Percentiles rank a stretch among this genome's conserved stretches.
phyloP scores from a whole-genome alignment of 805 yeast species.

The Lipomyces yamadae region DNA sequence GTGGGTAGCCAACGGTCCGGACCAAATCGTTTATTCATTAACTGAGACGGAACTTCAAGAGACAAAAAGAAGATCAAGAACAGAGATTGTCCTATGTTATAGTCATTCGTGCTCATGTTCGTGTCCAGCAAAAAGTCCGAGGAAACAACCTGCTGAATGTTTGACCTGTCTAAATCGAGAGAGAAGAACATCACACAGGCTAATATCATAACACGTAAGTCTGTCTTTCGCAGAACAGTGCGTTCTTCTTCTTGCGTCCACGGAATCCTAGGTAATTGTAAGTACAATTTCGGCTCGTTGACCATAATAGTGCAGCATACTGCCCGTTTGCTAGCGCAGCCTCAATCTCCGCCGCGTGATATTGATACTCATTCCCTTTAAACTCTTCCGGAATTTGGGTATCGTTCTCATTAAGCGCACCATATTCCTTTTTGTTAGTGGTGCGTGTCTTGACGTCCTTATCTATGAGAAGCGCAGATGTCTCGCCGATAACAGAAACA shows the following conservation, averaged over 20 bases:
- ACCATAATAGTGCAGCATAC: constrained; percentile 16
- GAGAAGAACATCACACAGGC: constrained; percentile 63
- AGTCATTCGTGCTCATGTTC: constrained; percentile 57
- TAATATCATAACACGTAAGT: constrained; percentile 57
- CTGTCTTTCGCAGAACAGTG: constrained; percentile 55
- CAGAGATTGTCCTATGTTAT: constrained; percentile 62
- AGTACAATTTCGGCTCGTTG: background rate
- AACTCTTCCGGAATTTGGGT: background rate
- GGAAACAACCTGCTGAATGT: constrained; percentile 58
- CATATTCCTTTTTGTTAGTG: constrained; percentile 2
- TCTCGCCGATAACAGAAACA: constrained; percentile 17
- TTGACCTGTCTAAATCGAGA: constrained; percentile 61
- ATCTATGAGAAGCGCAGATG: constrained; percentile 9
- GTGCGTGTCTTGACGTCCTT: constrained; percentile 11
- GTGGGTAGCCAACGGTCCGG: constrained; percentile 64
- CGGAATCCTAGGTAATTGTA: constrained; percentile 15
- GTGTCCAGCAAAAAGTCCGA: constrained; percentile 60
- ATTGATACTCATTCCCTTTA: constrained; percentile 25
- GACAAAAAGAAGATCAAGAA: constrained; percentile 52
- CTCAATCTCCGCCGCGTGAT: constrained; percentile 27
- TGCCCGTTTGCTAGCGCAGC: constrained; percentile 28
- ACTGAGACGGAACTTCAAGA: constrained; percentile 51
- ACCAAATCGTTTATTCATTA: constrained; percentile 62
- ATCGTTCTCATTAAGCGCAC: constrained; percentile 1
- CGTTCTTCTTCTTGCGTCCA: constrained; percentile 62